phyloP scores from a whole-genome alignment of 768 basidiomycete species.

The Fomitopsis serialis region DNA sequence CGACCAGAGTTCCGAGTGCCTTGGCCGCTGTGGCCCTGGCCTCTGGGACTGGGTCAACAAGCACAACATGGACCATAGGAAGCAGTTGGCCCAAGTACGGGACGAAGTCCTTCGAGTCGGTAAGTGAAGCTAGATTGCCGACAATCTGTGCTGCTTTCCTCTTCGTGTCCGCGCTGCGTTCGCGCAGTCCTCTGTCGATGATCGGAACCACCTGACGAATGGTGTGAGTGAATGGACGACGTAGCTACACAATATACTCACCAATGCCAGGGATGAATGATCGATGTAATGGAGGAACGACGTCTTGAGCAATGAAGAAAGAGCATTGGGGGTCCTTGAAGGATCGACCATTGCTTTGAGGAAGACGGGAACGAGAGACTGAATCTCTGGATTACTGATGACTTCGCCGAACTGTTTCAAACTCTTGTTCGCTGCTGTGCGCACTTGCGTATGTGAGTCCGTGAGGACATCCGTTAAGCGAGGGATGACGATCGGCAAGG shows the following conservation, averaged over 20 bases:
- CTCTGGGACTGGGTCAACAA: conserved; percentile 97
- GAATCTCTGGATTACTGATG: conserved; percentile 95
- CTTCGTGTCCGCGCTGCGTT: conserved; percentile 91
- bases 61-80: conserved; percentile 86
- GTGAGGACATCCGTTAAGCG: conserved; percentile 92
- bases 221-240: background rate
- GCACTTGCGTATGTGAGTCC: conserved; percentile 96
- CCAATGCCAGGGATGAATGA: conserved; percentile 90
- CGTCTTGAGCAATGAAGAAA: conserved; percentile 84
- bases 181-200: conserved; percentile 85
- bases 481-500: conserved; percentile 94
- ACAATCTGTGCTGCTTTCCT: conserved; percentile 95
- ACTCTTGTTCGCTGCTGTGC: conserved; percentile 87
- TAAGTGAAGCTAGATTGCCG: conserved; percentile 90
- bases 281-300: conserved; percentile 99
- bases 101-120: conserved; percentile 87
- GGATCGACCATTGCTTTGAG: conserved; percentile 96
- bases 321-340: conserved; percentile 78
- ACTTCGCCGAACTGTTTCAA: conserved; percentile 98
- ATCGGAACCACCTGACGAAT: conserved; percentile 80
- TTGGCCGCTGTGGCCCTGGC: conserved; percentile 97
- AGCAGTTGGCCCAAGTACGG: conserved; percentile 88
- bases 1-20: conserved; percentile 92
- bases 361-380: conserved; percentile 80
- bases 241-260: too few relatives aligned